A percentile compares a stretch with the other conserved stretches of the same genome.
These are phyloP conservation scores for Aphanomyces stellatus DNA, from an alignment of 352 stramenopile species.

Conservation along the genomic window DNA sequence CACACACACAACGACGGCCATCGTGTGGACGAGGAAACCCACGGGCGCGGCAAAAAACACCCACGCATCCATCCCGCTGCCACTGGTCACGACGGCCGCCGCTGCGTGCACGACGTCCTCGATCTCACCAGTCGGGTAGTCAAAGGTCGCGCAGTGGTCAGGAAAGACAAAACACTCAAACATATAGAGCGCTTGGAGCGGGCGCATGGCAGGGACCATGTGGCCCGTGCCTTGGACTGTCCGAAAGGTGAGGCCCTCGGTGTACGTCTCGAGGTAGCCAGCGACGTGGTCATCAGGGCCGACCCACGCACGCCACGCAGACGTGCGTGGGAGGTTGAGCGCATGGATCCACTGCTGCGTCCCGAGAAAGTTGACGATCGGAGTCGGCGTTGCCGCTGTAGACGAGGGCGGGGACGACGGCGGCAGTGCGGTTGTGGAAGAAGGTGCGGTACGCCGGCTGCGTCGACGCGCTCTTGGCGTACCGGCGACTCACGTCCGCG, in stretches of 20 bases:
- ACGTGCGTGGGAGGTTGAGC: slow-evolving; percentile 48
- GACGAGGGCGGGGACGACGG: slow-evolving; percentile 44
- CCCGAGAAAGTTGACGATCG: slow-evolving; percentile 74
- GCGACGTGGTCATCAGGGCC: slow-evolving; percentile 69
- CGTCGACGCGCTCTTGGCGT: slow-evolving; percentile 44
- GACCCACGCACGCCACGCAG: slow-evolving; percentile 66
- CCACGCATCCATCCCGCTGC: too few relatives aligned
- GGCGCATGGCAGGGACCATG: slow-evolving; percentile 52
- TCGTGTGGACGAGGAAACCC: too few relatives aligned
- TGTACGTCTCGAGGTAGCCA: slow-evolving; percentile 79
- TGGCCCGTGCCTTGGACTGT: slow-evolving; percentile 89
- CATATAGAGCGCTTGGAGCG: slow-evolving; percentile 17
- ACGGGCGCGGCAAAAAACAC: too few relatives aligned
- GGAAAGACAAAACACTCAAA: slow-evolving; percentile 20
- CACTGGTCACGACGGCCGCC: too few relatives aligned
- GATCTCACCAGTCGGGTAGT: too few relatives aligned
- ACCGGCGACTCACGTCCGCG: slow-evolving; percentile 40
- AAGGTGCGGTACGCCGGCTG: slow-evolving; percentile 63
- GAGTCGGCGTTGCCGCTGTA: slow-evolving; percentile 74
- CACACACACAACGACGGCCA: too few relatives aligned
- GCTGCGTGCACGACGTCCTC: too few relatives aligned
- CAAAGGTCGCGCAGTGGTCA: too few relatives aligned
- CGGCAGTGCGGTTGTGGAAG: too few relatives aligned
- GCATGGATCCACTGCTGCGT: slow-evolving; percentile 65
- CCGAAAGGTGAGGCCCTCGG: slow-evolving; percentile 81